These are phyloP conservation scores for Hemerocallis citrina DNA, from an alignment of 106 monocot species.

Conservation along the genomic window DNA sequence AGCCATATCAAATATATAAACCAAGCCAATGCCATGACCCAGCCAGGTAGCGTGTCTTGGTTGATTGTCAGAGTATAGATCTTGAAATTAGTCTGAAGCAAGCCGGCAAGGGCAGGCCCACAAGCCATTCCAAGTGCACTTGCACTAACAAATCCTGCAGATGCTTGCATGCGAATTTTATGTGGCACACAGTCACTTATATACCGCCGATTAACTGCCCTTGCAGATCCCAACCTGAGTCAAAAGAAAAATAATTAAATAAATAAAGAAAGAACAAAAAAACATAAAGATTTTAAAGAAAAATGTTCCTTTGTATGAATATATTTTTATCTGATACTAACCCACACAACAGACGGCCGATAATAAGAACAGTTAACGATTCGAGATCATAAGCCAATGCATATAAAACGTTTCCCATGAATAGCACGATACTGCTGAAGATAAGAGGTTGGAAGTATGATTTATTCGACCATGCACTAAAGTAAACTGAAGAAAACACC, in stretches of 20 bases:
- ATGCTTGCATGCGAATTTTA: slow-evolving; percentile 88
- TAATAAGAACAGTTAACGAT: slow-evolving; percentile 63
- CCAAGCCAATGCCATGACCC: slow-evolving; percentile 95
- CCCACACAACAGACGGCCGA: slow-evolving; percentile 93
- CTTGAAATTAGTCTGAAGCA: slow-evolving; percentile 89
- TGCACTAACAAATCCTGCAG: slow-evolving; percentile 96
- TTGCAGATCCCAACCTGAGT: slow-evolving; percentile 89
- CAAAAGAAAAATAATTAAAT: not conserved
- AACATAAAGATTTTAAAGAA: not conserved
- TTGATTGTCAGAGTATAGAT: slow-evolving; percentile 65
- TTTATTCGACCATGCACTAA: slow-evolving; percentile 98
- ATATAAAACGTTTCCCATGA: slow-evolving; percentile 80
- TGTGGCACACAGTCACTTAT: slow-evolving; percentile 96
- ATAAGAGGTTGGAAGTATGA: slow-evolving; percentile 87
- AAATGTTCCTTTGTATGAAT: not conserved
- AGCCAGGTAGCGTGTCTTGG: slow-evolving; percentile 86
- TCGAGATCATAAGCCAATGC: slow-evolving; percentile 83
- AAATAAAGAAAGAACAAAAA: not conserved
- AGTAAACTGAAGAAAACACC: slow-evolving; percentile 87
- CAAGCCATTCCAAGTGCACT: slow-evolving; percentile 99
- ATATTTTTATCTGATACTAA: slow-evolving; percentile 17
- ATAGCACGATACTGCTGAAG: slow-evolving; percentile 82
- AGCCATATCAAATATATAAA: slow-evolving; percentile 68
- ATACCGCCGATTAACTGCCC: slow-evolving; percentile 93
- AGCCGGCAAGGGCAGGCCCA: slow-evolving; percentile 94